Evolutionary conservation across 1,284 basidiomycete species (phyloP), one percentile per base, ranked within the genome.

Genomic region (Cronartium ribicola): DNA sequence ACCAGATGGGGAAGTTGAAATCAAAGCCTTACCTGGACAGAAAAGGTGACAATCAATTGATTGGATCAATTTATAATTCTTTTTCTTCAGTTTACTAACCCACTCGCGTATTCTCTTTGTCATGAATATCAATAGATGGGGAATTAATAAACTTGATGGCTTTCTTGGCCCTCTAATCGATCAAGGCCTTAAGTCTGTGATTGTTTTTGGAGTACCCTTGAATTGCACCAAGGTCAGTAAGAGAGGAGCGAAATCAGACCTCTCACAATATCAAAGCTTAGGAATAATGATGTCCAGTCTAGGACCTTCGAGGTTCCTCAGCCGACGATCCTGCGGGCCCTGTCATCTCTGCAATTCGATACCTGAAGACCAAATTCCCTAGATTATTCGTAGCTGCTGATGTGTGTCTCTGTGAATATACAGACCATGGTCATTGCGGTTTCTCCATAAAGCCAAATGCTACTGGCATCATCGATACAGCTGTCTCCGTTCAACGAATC

Each of bases 391-490:
- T 99, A 78, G 91, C 93, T 0, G 88, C 88, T 79, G 96, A 99
- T 80, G 96, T 98, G 39, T 99, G 96, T 80, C 87, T 99, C n/a
- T 99, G 96, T 85, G 96, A 98, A 83, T 98, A 99, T 85, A 98
- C 96, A 11, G 91, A 91, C 65, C 94, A 98, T 80, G 96, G 96
- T 0, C 96, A 99, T 83, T 99, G 95, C 79, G 96, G 96, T 39
- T 81, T 93, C 75, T 55, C 51, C 3, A 55, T 4, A 1, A 55
- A 7, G 0, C 22, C 11, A n/a, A 55, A 55, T 29, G 87, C 95
- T 39, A 82, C 89, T 77, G 76, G 81, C 0, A 69, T 76, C 77
- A 81, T 85, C 46, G 82, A 92, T 82, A 88, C 88, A 61, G 84
- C 83, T 13, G 87, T 88, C 11, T 94, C 91, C 13, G 91, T 93